Evolutionary conservation across 768 basidiomycete species (phyloP), one percentile per base, ranked within the genome.

Genomic region (Termitomyces sp.): DNA sequence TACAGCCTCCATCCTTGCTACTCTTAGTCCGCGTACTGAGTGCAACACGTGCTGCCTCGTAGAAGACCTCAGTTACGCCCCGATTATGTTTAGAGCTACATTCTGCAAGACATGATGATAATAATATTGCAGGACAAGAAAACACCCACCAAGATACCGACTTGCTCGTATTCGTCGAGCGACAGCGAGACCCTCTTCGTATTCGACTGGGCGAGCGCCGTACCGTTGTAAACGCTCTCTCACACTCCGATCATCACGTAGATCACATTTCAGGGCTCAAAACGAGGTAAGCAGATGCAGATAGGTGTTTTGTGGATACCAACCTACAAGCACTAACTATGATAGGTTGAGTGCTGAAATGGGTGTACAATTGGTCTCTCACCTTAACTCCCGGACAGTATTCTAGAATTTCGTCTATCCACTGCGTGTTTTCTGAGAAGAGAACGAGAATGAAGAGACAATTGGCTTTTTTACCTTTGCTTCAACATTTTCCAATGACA

Each of bases 1-100:
- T 68, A 69, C 89, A 91, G 51, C 78, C 72, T 30, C 72, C 69
- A 45, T 80, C 80, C 24, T 75, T 75, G 36, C 86, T 70, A 8
- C 87, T 85, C 70, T 85, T 89, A n/a, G 87, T 73, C 46, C 88
- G 81, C 24, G 88, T 88, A 61, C 81, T 85, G 58, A 95, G 73
- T 30, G 92, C 91, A 12, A 93, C 91, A 2, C 92, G 85, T 0
- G 92, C 93, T 6, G 91, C 91, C 70, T 98, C 96, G 64, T 91
- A 83, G 67, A 98, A 95, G 9, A 95, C 94, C 69, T 98, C 95
- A 31, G 84, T 80, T 12, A 98, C 95, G 4, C 96, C 96, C 50
- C 96, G 85, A 65, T 97, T 95, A 68, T 96, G 94, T 72, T 98
- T 98, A 8, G 96, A 95, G 63, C 94, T 96, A 69, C 96, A 98